Evolutionary conservation across 2,329 filamentous ascomycete genomes (phyloP), one percentile per base, ranked within the genome.

Genomic region (Exophiala alcalophila): DNA sequence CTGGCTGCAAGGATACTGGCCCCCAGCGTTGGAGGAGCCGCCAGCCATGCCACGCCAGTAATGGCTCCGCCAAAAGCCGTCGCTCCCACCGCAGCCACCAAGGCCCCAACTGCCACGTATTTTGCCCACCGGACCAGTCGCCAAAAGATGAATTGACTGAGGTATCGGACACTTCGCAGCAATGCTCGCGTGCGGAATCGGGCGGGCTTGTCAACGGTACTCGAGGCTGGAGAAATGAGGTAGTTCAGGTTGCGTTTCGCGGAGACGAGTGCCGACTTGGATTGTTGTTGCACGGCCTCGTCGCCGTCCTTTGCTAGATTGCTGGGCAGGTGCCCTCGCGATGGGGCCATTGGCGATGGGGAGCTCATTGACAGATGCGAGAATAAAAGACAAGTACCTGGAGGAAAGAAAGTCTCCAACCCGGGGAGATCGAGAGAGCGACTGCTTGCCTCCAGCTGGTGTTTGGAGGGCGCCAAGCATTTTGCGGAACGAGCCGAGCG

Each of bases 81-180:
- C 4, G 53, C 52, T 27, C 47, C 42, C 12, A 56, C 29, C 4
- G 49, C 52, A n/a, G 53, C 53, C 9, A 51, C 51, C 4, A 52
- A 23, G 12, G 36, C 26, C n/a, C 53, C 53, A 18, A 53, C 42
- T 2, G 53, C 53, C n/a, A 49, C 47, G 21, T 54, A 56, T 19
- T 56, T 56, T 25, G 53, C 53, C 52, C 52, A 56, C 31, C 53
- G 52, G n/a, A 56, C 52, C 16, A 54, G 40, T 10, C 53, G 52
- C 53, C 53, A 56, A 37, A 56, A 32, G 27, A 56, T 48, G 37
- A 56, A 56, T 19, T 53, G 47, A 1, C 44, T 26, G 7, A 53
- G 16, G 30, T 49, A 54, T 12, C 52, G 44, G 18, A 54, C 35
- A n/a, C 44, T 44, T n/a, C 53, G 53, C 14, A 56, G 44, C 12